Evolutionary conservation across 2,329 filamentous ascomycete species (phyloP).

Genomic region (Diaporthe vaccinii): DNA sequence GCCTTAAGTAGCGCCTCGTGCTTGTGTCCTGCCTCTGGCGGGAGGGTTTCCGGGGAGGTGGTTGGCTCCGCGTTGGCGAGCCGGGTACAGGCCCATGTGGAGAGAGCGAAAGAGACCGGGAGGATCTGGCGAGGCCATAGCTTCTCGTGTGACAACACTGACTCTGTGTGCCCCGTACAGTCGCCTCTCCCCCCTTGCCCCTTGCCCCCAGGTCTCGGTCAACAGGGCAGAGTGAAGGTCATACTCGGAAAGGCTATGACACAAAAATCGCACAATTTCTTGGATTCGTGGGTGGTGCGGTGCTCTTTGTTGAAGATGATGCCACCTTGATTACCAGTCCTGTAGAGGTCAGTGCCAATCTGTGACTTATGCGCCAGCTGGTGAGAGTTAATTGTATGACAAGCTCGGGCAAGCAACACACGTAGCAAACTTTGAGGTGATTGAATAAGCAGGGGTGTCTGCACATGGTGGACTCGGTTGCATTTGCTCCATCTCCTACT

Average conservation of each 20-base stretch:
- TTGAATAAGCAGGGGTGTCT: background rate
- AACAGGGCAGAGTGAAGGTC: background rate
- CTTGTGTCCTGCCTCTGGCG: conserved; percentile 14
- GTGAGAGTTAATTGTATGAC: background rate
- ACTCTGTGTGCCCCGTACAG: conserved; percentile 8
- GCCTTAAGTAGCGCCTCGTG: conserved; percentile 26
- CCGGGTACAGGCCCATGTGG: conserved; percentile 36
- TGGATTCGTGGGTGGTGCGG: background rate
- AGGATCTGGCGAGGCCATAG: conserved; percentile 35
- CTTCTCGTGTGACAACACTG: conserved; percentile 35
- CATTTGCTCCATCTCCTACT: conserved; percentile 6
- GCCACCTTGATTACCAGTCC: background rate
- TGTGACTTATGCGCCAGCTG: background rate
- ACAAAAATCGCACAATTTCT: background rate
- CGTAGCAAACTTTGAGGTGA: background rate
- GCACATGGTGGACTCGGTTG: background rate
- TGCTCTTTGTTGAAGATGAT: background rate
- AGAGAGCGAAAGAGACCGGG: conserved; percentile 23
- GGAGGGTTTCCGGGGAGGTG: conserved; percentile 24
- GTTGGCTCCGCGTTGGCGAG: conserved; percentile 40
- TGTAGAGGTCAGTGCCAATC: background rate
- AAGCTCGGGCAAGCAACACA: background rate
- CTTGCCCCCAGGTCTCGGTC: background rate
- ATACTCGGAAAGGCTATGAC: background rate
- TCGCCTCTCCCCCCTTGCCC: background rate